phyloP scores from a whole-genome alignment of 106 monocot species.

The Platanthera guangdongensis region DNA sequence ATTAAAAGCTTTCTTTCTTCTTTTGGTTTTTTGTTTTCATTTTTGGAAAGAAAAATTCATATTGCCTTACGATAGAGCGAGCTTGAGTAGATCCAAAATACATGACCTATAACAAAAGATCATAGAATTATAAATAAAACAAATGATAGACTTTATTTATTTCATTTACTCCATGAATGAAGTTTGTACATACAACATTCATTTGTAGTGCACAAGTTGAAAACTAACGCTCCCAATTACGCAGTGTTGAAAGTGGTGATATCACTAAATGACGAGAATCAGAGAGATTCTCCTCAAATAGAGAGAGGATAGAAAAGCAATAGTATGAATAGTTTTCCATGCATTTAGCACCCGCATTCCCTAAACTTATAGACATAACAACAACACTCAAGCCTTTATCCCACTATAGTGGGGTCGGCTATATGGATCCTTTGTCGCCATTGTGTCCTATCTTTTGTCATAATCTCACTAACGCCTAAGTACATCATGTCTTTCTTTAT shows the following conservation, averaged over 20 bases:
- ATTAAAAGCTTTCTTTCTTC: conserved; percentile 31
- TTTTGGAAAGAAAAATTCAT: conserved; percentile 86
- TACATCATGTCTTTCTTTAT: too few relatives aligned
- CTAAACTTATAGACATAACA: too few relatives aligned
- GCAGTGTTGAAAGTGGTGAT: conserved; percentile 93
- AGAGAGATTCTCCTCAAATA: conserved; percentile 82
- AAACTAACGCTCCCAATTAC: conserved; percentile 99
- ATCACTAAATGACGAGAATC: conserved; percentile 77
- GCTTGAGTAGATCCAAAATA: conserved; percentile 80
- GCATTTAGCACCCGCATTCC: conserved; percentile 12
- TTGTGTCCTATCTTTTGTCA: too few relatives aligned
- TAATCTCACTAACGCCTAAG: too few relatives aligned
- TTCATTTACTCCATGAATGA: conserved; percentile 10
- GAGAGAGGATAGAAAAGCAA: conserved; percentile 96
- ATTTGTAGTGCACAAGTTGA: conserved; percentile 95
- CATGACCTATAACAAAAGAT: conserved; percentile 56
- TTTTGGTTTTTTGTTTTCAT: conserved; percentile 51
- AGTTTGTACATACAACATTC: conserved; percentile 78
- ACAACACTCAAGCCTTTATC: too few relatives aligned
- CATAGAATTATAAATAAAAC: not conserved
- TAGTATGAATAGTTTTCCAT: conserved; percentile 99
- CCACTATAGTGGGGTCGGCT: too few relatives aligned
- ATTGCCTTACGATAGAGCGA: conserved; percentile 65
- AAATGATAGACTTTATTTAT: not conserved
- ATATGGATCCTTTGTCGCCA: too few relatives aligned